These are phyloP conservation scores for Abortiporus biennis DNA, from an alignment of 1,284 basidiomycete species.

Conservation along the genomic window DNA sequence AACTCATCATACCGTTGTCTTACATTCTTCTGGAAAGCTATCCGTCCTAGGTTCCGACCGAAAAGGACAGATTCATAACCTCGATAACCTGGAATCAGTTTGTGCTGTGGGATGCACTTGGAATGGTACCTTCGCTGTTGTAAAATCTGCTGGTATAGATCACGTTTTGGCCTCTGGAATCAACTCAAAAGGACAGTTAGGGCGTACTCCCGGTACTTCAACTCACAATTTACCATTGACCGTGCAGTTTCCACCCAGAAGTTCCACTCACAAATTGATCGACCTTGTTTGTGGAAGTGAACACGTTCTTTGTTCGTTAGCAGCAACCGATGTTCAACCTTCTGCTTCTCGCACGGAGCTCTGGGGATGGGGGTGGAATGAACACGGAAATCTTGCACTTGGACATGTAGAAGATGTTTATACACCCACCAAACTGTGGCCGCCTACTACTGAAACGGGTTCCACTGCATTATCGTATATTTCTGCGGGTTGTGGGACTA, in stretches of 20 bases:
- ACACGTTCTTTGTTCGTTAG: slow-evolving; percentile 51
- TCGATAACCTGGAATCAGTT: slow-evolving; percentile 26
- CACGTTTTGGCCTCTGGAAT: slow-evolving; percentile 48
- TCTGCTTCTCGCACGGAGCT: slow-evolving; percentile 38
- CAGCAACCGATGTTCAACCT: slow-evolving; percentile 4
- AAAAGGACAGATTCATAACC: slow-evolving; percentile 57
- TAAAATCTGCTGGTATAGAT: slow-evolving; percentile 13
- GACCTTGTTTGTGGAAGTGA: slow-evolving; percentile 72
- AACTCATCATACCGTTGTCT: slow-evolving; percentile 63
- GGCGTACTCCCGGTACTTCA: slow-evolving; percentile 24
- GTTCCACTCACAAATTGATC: slow-evolving; percentile 15
- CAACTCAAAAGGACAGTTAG: slow-evolving; percentile 69
- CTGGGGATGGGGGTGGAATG: slow-evolving; percentile 93
- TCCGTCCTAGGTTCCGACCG: slow-evolving; percentile 58
- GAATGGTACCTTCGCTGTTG: slow-evolving; percentile 71
- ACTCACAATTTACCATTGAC: slow-evolving; percentile 10
- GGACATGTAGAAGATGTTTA: slow-evolving; percentile 50
- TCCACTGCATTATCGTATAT: slow-evolving; percentile 22
- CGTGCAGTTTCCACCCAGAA: slow-evolving; percentile 33
- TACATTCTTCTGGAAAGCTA: slow-evolving; percentile 43
- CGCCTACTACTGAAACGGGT: slow-evolving; percentile 14
- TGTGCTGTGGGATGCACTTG: slow-evolving; percentile 62
- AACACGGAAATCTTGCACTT: slow-evolving; percentile 85
- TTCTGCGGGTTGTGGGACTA: slow-evolving; percentile 75
- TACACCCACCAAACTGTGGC: slow-evolving; percentile 50